Base-by-base conservation (phyloP, 345 rosid genomes). In the Hevea brasiliensis region DNA sequence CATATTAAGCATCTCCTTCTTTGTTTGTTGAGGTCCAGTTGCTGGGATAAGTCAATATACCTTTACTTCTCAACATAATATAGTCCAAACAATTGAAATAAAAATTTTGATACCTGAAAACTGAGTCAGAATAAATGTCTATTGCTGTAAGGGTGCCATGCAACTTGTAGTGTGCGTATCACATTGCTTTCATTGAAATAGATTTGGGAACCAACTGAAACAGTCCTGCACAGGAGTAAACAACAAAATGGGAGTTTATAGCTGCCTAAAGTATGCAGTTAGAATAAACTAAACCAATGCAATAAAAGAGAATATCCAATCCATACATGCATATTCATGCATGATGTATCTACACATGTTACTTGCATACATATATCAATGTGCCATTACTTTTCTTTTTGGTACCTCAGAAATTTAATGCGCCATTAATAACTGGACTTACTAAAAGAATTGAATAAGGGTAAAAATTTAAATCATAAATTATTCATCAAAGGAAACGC, bases 41-140 rank as follows among this genome's bases (percentile, higher is more conserved):
- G 20, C 15, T 6, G 21, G 64, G 42, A 29, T 47, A 70, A 45
- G 21, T 27, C 11, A 21, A 12, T 47, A 27, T 8, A 23, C n/a
- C 32, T 55, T 27, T 8, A 66, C 12, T 50, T 51, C 8, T 7
- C 23, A 62, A 54, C 11, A 23, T 62, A 20, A 45, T 23, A 37
- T 18, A 41, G 24, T 32, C 41, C 44, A 61, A 42, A 68, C 20
- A n/a, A n/a, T n/a, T 26, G 20, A 48, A 67, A 64, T 3, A 7
- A 56, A 70, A 41, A 47, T 24, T 24, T 18, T 7, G 41, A 67
- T 86, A 93, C 99, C 99, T 91, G 85, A 96, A 91, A 85, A 90
- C 96, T 23, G 96, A 89, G 74, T 96, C 99, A 1, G 96, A 91
- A 68, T 98, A 96, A 64, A 89, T 93, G 97, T 32, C 83, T 80